Base-by-base conservation (phyloP, 2,329 filamentous ascomycete genomes). In the Rhynchosporium agropyri region DNA sequence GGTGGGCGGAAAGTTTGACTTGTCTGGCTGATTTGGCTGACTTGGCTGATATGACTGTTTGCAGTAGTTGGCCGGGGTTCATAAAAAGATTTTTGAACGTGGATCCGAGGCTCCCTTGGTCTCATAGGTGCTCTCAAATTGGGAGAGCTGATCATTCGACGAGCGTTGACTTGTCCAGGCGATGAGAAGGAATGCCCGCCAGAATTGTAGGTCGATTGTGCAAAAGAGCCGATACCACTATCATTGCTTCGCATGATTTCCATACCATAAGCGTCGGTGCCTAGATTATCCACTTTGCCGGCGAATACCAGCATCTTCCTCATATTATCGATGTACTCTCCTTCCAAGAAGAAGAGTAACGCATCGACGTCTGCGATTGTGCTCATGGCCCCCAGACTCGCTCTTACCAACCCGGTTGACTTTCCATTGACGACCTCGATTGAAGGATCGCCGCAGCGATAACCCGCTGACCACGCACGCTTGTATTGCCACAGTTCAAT, bases 321-420 rank as follows among this genome's bases (percentile, higher is more conserved):
- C 45, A 33, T 45, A 20, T 5, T 3, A 7, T 67, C 67, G 33
- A 68, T 42, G 53, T 67, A 72, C 3, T 64, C 66, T 63, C 91
- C 88, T 26, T 79, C 75, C 29, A 96, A 75, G 70, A 96, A 96
- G 0, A 77, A 76, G 31, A 94, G 68, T 58, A 98, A 90, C 8
- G 76, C 79, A 45, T 87, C 80, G 12, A 97, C 85, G 73, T 99
- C 94, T 7, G 80, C 79, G 38, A 84, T 73, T 10, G 86, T 94
- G 72, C 90, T 97, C 91, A 97, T 96, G 0, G 93, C 91, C 3
- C 94, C 94, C 0, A 98, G 76, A 70, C 93, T 97, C 46, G 88
- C 86, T 64, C 94, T 85, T 61, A 97, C 85, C 50, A 96, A 86
- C 1, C 94, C 94, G 0, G 91, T 96, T 2, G 95, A 92, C 71